Percentiles rank a stretch among this genome's conserved stretches.
These are phyloP conservation scores for Rubus parviflorus DNA, from an alignment of 306 rosid genomes.

Conservation along the genomic window DNA sequence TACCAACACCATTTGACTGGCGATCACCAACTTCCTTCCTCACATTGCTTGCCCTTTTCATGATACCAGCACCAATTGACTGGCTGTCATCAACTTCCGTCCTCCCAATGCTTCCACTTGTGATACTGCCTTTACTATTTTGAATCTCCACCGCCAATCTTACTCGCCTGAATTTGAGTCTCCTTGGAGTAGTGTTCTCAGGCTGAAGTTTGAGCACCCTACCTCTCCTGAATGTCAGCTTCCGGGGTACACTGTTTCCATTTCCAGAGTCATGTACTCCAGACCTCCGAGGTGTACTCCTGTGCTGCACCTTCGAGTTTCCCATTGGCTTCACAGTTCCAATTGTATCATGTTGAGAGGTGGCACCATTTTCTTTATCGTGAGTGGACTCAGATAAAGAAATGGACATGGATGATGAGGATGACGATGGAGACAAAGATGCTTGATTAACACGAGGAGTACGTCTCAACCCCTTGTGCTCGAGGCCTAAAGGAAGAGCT, in stretches of 20 bases:
- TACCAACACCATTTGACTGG: constrained; percentile 29
- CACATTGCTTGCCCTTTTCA: constrained; percentile 30
- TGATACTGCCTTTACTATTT: constrained; percentile 27
- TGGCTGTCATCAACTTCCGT: constrained; percentile 40
- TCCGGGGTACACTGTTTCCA: constrained; percentile 35
- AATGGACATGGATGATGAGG: constrained; percentile 23
- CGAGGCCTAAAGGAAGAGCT: constrained; percentile 12
- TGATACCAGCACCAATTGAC: constrained; percentile 15
- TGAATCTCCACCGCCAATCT: constrained; percentile 36
- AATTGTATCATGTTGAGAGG: constrained; percentile 26
- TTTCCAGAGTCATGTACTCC: constrained; percentile 34
- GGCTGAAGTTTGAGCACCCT: constrained; percentile 59
- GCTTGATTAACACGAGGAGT: constrained; percentile 19
- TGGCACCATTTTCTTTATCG: constrained; percentile 34
- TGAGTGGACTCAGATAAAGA: constrained; percentile 25
- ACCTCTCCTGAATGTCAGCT: constrained; percentile 64
- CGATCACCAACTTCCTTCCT: constrained; percentile 35
- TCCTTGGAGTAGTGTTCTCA: constrained; percentile 48
- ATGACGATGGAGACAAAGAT: constrained; percentile 22
- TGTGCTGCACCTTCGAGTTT: constrained; percentile 33
- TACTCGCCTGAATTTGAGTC: constrained; percentile 69
- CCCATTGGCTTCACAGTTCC: constrained; percentile 1
- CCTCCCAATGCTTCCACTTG: constrained; percentile 22
- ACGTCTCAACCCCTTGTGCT: constrained; percentile 37
- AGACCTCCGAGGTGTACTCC: constrained; percentile 39